Conservation (phyloP, 768 basidiomycete genomes). For the Serendipita sp. region DNA sequence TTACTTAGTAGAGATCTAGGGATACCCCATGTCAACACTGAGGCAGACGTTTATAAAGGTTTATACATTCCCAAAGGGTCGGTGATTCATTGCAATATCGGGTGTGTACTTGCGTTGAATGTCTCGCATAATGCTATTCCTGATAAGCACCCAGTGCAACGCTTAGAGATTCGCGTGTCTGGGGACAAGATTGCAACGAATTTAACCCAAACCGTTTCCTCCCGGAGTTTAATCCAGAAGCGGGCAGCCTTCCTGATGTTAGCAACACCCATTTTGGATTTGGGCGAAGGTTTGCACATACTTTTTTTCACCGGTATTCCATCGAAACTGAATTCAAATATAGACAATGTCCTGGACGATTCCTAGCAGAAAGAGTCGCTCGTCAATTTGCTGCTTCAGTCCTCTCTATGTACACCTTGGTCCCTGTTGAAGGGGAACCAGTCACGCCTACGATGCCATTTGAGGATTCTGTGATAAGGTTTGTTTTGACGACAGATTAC, state of each 20-base stretch:
- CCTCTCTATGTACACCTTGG: neutral
- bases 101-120: constrained; percentile 6
- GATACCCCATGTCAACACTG: constrained; percentile 4
- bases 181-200: neutral
- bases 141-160: neutral
- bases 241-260: neutral
- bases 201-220: neutral
- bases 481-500: neutral
- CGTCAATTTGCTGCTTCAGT: neutral
- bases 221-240: neutral
- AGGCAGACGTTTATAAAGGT: neutral
- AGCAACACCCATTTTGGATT: neutral
- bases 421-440: neutral
- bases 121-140: neutral
- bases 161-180: neutral
- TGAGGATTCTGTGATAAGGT: neutral
- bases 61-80: constrained; percentile 12
- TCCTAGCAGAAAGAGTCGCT: neutral
- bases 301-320: neutral
- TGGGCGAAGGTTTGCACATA: neutral
- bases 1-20: neutral
- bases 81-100: constrained; percentile 16
- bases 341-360: neutral
- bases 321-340: too few species aligned
- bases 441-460: neutral